Evolutionary conservation across 2,329 filamentous ascomycete genomes (phyloP).

Genomic region (Diaporthe ilicicola): DNA sequence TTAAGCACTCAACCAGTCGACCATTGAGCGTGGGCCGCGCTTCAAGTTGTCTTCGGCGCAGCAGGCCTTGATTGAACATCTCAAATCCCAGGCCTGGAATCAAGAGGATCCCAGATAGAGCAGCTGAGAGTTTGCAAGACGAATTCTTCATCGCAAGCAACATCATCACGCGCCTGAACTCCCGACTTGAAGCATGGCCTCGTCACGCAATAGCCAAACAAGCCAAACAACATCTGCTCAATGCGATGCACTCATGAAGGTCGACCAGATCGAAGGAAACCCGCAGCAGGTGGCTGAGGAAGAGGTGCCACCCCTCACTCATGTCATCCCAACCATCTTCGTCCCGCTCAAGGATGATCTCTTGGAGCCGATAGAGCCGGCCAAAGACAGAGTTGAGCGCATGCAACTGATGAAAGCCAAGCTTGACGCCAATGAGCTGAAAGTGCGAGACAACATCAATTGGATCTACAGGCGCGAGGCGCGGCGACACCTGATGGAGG

Average conservation of each 20-base stretch:
- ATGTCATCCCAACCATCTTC: conserved; percentile 44
- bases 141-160: not conserved
- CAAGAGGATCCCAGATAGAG: not conserved
- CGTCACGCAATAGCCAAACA: not conserved
- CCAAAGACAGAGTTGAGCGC: conserved; percentile 40
- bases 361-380: conserved; percentile 38
- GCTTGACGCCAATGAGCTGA: conserved; percentile 42
- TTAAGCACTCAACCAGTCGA: not conserved
- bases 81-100: not conserved
- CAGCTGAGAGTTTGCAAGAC: not conserved
- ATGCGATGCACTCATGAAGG: not conserved
- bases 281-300: conserved; percentile 17
- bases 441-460: conserved; percentile 43
- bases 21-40: not conserved
- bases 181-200: conserved; percentile 1
- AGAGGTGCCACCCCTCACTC: conserved; percentile 40
- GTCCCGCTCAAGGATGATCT: conserved; percentile 45
- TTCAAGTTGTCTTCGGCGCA: not conserved
- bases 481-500: conserved; percentile 40
- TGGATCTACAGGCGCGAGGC: conserved; percentile 47
- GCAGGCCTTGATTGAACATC: not conserved
- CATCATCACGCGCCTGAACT: not conserved
- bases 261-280: not conserved
- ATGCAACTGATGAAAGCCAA: conserved; percentile 41
- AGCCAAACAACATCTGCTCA: not conserved